These are phyloP conservation scores for Arabis hirsuta DNA, from an alignment of 345 rosid species.

Conservation along the genomic window DNA sequence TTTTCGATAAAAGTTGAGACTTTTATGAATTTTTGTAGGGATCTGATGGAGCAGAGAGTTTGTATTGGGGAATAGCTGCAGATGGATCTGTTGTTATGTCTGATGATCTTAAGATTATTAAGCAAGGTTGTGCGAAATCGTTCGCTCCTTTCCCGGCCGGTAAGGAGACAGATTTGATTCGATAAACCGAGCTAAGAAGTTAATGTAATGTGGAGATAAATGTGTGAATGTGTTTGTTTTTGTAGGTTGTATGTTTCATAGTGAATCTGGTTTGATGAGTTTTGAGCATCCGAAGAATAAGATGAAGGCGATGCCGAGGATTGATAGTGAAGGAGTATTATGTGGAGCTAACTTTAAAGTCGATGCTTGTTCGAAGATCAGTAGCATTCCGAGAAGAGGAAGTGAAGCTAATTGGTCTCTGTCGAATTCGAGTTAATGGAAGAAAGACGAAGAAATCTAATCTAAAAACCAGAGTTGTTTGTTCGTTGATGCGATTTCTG, in stretches of 20 bases:
- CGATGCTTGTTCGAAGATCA: slow-evolving; percentile 61
- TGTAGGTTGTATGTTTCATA: slow-evolving; percentile 85
- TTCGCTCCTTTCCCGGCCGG: slow-evolving; percentile 85
- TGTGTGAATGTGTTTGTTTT: neutral
- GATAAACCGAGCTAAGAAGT: neutral
- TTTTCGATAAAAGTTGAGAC: too few relatives aligned
- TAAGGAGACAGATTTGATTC: neutral
- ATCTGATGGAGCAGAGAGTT: slow-evolving; percentile 69
- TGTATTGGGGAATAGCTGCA: slow-evolving; percentile 87
- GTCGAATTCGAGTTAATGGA: slow-evolving; percentile 41
- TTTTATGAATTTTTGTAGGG: slow-evolving; percentile 49
- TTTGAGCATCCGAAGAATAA: slow-evolving; percentile 83
- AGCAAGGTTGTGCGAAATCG: slow-evolving; percentile 86
- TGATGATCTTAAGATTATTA: slow-evolving; percentile 73
- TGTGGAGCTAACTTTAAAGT: slow-evolving; percentile 93
- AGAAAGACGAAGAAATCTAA: neutral
- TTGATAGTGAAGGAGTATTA: slow-evolving; percentile 83
- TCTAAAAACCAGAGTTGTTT: neutral
- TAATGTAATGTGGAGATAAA: neutral
- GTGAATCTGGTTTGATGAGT: slow-evolving; percentile 82
- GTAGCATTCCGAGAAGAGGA: slow-evolving; percentile 77
- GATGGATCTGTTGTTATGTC: slow-evolving; percentile 89
- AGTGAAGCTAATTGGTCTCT: slow-evolving; percentile 88
- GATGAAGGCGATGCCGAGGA: slow-evolving; percentile 89
- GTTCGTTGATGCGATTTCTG: neutral